These are phyloP conservation scores for Symbiodinium natans DNA, from an alignment of 73 alveolate species.

Conservation along the genomic window DNA sequence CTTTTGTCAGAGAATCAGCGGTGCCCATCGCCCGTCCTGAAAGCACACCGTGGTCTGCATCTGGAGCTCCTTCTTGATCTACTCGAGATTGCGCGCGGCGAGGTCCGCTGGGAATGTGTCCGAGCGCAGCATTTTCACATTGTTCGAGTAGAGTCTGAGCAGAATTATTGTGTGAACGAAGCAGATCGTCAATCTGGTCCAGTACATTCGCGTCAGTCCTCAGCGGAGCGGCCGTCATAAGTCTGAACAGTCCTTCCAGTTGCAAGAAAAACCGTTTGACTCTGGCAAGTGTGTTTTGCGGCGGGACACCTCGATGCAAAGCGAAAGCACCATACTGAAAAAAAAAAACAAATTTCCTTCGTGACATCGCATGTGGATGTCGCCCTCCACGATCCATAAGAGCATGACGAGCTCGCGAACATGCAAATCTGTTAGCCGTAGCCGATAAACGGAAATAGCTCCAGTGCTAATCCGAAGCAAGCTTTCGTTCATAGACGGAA, in stretches of 20 bases:
- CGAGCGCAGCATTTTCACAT: not conserved
- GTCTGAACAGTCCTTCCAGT: conserved; percentile 15
- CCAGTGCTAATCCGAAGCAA: not conserved
- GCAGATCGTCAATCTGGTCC: not conserved
- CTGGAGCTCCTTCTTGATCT: no score
- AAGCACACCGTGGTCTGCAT: no score
- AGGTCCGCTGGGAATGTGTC: not conserved
- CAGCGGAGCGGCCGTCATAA: not conserved
- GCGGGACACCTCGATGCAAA: conserved; percentile 16
- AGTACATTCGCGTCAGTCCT: not conserved
- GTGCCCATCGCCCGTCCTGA: not conserved
- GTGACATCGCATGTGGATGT: not conserved
- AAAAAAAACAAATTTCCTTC: not conserved
- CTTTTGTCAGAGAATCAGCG: not conserved
- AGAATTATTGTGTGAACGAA: not conserved
- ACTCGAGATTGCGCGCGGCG: no score
- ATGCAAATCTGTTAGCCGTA: not conserved
- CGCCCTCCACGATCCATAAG: conserved; percentile 38
- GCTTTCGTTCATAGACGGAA: not conserved
- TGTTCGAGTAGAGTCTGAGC: not conserved
- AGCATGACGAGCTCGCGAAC: conserved; percentile 7
- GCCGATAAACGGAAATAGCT: not conserved
- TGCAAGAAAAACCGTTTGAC: not conserved
- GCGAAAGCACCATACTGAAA: conserved; percentile 26
- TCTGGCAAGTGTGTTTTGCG: not conserved